Evolutionary conservation across 768 basidiomycete species (phyloP).

Genomic region (Thelephora aurantiotincta): DNA sequence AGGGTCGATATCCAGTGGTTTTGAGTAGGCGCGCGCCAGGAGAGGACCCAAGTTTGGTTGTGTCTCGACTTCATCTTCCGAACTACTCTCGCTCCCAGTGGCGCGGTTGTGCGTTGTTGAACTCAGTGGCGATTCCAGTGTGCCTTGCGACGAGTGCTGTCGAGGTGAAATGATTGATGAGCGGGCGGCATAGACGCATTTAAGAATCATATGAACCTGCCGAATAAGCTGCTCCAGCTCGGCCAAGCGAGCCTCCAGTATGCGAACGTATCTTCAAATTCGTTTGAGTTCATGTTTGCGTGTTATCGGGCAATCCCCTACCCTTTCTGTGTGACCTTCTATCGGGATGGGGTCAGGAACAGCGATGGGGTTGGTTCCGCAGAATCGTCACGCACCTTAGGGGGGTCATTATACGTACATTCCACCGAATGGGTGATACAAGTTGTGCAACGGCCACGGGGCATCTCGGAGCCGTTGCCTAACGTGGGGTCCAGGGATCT

Average conservation of each 20-base stretch:
- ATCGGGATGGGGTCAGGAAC: background rate
- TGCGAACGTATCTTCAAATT: constrained; percentile 8
- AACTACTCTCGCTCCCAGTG: too few relatives aligned
- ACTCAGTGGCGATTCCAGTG: background rate
- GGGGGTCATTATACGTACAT: constrained; percentile 15
- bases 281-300: background rate
- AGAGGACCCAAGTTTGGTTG: background rate
- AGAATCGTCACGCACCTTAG: constrained; percentile 9
- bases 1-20: too few relatives aligned
- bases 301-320: background rate
- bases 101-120: background rate
- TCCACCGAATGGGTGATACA: constrained; percentile 12
- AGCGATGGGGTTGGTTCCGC: background rate
- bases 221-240: constrained; percentile 16
- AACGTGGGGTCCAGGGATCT: background rate
- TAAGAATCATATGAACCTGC: constrained; percentile 7
- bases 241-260: constrained; percentile 14
- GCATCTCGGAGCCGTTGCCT: constrained; percentile 18
- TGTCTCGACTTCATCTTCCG: background rate
- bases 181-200: background rate
- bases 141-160: constrained; percentile 1
- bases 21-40: too few relatives aligned
- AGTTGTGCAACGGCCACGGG: constrained; percentile 13
- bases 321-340: background rate
- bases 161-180: background rate